Evolutionary conservation across 352 stramenopile genomes (phyloP).

Genomic region (Globisporangium perplexum): DNA sequence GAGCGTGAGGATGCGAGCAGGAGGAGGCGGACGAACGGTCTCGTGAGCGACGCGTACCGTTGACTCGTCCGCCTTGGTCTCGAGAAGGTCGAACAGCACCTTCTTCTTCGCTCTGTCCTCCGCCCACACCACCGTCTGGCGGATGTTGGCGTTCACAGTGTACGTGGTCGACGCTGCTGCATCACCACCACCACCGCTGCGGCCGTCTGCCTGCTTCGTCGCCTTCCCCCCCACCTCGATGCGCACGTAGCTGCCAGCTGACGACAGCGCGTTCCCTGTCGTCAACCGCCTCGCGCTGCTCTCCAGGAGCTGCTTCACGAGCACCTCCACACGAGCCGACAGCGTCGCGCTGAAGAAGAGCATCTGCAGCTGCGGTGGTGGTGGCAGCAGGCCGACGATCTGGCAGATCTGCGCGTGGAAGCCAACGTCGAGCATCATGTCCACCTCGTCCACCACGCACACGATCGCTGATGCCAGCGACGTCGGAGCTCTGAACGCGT

Average conservation of each 20-base stretch:
- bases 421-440: conserved; percentile 61
- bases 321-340: conserved; percentile 28
- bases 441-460: conserved; percentile 71
- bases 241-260: conserved; percentile 19
- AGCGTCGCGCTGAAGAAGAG: conserved; percentile 60
- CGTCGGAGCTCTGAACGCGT: background rate
- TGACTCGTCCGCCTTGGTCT: conserved; percentile 23
- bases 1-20: background rate
- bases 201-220: background rate
- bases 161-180: background rate
- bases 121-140: conserved; percentile 37
- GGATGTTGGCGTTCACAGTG: conserved; percentile 25
- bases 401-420: conserved; percentile 45
- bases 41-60: conserved; percentile 30
- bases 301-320: conserved; percentile 29
- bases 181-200: background rate
- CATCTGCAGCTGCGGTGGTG: conserved; percentile 26
- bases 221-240: conserved; percentile 23
- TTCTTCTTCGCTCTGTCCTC: conserved; percentile 62
- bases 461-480: conserved; percentile 28
- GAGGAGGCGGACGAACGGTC: background rate
- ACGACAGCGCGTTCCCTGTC: background rate
- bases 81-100: conserved; percentile 36
- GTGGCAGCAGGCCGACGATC: conserved; percentile 33
- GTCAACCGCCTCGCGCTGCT: background rate